phyloP scores from a whole-genome alignment of 768 basidiomycete species.

The Tulasnella sp. region DNA sequence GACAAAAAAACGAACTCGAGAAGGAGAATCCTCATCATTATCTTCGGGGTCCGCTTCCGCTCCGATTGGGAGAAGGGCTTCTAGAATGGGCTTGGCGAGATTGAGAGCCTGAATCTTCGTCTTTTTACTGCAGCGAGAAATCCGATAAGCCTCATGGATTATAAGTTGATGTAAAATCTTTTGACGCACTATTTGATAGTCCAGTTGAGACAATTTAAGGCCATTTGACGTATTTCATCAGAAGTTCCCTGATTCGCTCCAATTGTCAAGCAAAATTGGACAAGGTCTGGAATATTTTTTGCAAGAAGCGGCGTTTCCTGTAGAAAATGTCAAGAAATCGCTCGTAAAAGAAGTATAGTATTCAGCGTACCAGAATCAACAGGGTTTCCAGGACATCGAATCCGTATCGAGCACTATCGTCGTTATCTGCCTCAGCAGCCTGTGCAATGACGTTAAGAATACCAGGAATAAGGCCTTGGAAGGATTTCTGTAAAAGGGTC shows the following conservation, averaged over 20 bases:
- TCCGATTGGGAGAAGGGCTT: slow-evolving; percentile 86
- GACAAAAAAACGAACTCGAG: slow-evolving; percentile 46
- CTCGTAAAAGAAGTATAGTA: slow-evolving; percentile 9
- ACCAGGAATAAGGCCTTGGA: slow-evolving; percentile 72
- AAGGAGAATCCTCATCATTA: slow-evolving; percentile 83
- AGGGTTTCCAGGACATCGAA: slow-evolving; percentile 96
- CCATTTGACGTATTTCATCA: slow-evolving; percentile 70
- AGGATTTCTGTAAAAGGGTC: slow-evolving; percentile 45
- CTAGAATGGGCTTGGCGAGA: slow-evolving; percentile 73
- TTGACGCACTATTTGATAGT: slow-evolving; percentile 78
- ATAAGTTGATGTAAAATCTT: not conserved
- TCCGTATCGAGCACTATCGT: slow-evolving; percentile 68
- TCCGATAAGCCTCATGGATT: not conserved
- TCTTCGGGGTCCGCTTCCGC: slow-evolving; percentile 91
- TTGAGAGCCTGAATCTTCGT: slow-evolving; percentile 79
- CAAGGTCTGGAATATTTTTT: slow-evolving; percentile 75
- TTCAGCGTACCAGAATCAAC: slow-evolving; percentile 76
- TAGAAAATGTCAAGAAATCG: not conserved
- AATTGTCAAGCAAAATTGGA: slow-evolving; percentile 73
- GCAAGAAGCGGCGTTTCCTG: slow-evolving; percentile 91
- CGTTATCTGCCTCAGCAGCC: slow-evolving; percentile 64
- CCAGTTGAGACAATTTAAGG: slow-evolving; percentile 90
- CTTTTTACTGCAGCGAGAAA: slow-evolving; percentile 90
- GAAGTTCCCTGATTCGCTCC: slow-evolving; percentile 69
- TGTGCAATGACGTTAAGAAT: slow-evolving; percentile 86